Base-by-base conservation (phyloP, 2,329 filamentous ascomycete species). In the Trichothecium roseum region DNA sequence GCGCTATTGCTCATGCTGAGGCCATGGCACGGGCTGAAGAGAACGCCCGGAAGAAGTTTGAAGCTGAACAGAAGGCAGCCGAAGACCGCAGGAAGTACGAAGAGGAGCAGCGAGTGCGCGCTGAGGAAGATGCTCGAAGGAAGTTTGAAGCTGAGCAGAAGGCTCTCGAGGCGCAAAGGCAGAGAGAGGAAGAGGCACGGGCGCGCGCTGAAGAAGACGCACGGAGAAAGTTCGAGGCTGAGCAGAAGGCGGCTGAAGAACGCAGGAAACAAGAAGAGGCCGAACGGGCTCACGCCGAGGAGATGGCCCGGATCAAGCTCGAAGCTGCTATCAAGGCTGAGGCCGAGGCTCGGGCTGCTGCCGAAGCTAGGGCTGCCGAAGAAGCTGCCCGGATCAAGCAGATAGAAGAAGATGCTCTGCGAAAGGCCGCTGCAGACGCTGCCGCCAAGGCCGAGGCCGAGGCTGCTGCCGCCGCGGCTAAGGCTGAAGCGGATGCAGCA, bases 111-210 rank as follows among this genome's bases (percentile, higher is more conserved):
- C 6, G 60, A 54, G 43, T 42, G 13, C 47, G 62, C 2, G 67
- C 67, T 2, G 66, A 69, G 41, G 55, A 51, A 27, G 54, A 54
- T 3, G 63, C 68, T 3, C 48, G 58, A 22, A 57, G 56, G 42
- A 68, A 65, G 30, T 64, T 67, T 14, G 63, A 66, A 31, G 61
- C 60, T 5, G 56, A 61, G 34, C 48, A 53, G 12, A 65, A 62
- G 45, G 55, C 63, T 3, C 65, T 64, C 18, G 68, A 68, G 26
- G 68, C 70, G 28, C 55, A 61, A 42, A 43, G 59, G 38, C 59
- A 52, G 35, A 41, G 46, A 32, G 52, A 59, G 35, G 50, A 47
- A 12, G 57, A 59, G 36, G 55, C 49, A 8, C 51, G 59, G 46
- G 47, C 50, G 37, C 48, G 53, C 5, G 56, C 56, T 3, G 58